A percentile compares a stretch with the other conserved stretches of the same genome.
These are phyloP conservation scores for Zoysia matrella DNA, from an alignment of 202 grass and related monocot species.

Conservation along the genomic window DNA sequence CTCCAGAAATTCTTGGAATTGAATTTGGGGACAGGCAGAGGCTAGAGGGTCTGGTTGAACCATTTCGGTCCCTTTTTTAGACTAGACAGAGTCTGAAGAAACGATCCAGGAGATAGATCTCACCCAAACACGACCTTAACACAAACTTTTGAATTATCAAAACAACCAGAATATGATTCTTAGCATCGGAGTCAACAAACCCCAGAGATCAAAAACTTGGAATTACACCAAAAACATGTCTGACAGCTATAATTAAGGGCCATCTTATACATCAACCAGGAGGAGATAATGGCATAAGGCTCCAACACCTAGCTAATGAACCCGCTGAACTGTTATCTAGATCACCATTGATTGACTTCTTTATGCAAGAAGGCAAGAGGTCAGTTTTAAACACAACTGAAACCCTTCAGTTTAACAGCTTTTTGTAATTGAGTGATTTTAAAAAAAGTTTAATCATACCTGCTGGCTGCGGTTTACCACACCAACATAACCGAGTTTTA, in stretches of 20 bases:
- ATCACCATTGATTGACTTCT: neutral
- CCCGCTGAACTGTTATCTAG: neutral
- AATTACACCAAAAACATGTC: neutral
- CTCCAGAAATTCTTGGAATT: neutral
- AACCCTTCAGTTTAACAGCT: slow-evolving; percentile 24
- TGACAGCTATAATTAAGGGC: neutral
- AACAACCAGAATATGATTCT: neutral
- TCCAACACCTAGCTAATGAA: slow-evolving; percentile 9
- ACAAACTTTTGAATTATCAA: slow-evolving; percentile 7
- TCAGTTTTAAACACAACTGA: neutral
- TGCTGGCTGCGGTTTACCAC: slow-evolving; percentile 93
- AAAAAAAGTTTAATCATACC: slow-evolving; percentile 43
- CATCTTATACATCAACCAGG: neutral
- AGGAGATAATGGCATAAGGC: neutral
- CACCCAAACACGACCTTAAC: neutral
- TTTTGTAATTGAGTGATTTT: neutral
- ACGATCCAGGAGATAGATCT: no score
- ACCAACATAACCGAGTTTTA: slow-evolving; percentile 94
- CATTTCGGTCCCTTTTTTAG: neutral
- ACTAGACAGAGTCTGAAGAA: neutral
- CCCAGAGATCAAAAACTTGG: neutral
- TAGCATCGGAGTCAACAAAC: neutral
- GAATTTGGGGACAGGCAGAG: neutral
- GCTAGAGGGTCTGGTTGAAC: neutral
- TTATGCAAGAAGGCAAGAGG: neutral